Conservation (phyloP, 331 rosid species). For the Saraca asoca region DNA sequence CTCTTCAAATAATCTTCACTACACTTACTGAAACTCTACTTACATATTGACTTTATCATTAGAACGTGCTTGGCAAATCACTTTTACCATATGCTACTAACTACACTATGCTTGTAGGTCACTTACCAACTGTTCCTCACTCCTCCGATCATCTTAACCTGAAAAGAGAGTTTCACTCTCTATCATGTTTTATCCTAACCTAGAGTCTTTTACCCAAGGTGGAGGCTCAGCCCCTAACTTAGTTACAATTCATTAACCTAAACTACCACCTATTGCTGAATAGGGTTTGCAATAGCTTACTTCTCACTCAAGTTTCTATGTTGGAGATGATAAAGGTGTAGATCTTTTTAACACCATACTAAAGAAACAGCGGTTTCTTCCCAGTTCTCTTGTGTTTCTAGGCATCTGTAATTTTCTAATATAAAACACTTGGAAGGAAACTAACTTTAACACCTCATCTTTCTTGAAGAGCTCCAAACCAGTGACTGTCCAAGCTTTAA, state of each 20-base stretch:
- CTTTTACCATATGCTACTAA: no score
- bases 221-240: not conserved
- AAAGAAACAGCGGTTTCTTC: not conserved
- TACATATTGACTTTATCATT: no score
- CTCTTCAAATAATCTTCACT: no score
- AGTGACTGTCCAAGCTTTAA: no score
- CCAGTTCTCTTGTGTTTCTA: not conserved
- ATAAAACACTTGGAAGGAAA: no score
- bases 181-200: not conserved
- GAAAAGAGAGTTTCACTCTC: no score
- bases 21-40: no score
- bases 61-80: no score
- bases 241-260: not conserved
- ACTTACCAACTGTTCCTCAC: no score
- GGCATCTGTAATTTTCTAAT: fast-evolving
- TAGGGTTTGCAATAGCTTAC: not conserved
- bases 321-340: not conserved
- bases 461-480: not conserved
- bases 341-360: not conserved
- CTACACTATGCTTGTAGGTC: no score
- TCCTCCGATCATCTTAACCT: no score
- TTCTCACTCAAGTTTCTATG: not conserved
- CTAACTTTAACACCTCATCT: not conserved
- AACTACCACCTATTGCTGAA: not conserved
- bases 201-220: slow-evolving; percentile 12